Conservation (phyloP, 768 basidiomycete species). For the Phanerodontia chrysosporium region DNA sequence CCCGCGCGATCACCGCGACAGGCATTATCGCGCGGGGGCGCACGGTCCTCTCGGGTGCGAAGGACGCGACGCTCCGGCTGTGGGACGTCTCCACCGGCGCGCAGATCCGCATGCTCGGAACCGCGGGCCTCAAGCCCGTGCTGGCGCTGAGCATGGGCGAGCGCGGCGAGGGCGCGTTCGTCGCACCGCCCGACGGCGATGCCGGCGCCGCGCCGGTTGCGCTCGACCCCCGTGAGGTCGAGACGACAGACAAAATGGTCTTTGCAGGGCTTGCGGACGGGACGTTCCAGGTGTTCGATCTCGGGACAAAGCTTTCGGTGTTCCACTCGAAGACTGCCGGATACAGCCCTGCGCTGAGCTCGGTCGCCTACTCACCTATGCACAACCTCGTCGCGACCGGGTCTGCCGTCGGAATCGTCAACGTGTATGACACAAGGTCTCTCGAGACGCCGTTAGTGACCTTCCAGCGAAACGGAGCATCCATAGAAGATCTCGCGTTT, state of each 20-base stretch:
- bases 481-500: constrained; percentile 43
- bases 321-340: constrained; percentile 25
- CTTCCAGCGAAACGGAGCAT: constrained; percentile 41
- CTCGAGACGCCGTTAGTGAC: constrained; percentile 36
- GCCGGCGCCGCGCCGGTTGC: background rate
- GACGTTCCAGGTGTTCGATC: constrained; percentile 51
- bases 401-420: constrained; percentile 48
- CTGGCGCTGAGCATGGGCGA: constrained; percentile 43
- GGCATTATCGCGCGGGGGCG: constrained; percentile 64
- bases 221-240: constrained; percentile 36
- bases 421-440: constrained; percentile 51
- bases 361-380: constrained; percentile 41
- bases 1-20: constrained; percentile 56
- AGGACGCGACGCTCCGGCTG: constrained; percentile 64
- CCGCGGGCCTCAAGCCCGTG: constrained; percentile 37
- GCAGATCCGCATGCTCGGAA: constrained; percentile 41
- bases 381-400: constrained; percentile 54
- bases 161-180: constrained; percentile 25
- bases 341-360: constrained; percentile 33
- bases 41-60: constrained; percentile 60
- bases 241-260: constrained; percentile 42
- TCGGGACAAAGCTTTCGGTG: constrained; percentile 33
- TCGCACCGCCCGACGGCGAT: constrained; percentile 20
- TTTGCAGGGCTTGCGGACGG: constrained; percentile 56
- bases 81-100: constrained; percentile 66